phyloP scores from a whole-genome alignment of 768 basidiomycete genomes.

The Dioszegia hungarica region DNA sequence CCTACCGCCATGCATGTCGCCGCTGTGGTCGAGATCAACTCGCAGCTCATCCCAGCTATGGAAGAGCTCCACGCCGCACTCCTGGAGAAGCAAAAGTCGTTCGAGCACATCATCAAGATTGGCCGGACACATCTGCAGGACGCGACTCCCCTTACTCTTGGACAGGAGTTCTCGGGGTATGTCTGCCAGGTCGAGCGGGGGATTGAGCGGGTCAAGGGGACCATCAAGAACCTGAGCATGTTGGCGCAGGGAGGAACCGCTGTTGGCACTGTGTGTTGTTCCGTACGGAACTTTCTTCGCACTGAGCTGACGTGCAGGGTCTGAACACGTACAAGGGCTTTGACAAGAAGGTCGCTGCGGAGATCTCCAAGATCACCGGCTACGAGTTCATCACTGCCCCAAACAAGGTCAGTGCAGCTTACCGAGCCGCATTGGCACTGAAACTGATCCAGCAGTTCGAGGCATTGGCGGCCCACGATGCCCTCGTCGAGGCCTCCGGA shows the following conservation, averaged over 20 bases:
- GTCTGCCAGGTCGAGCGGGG: constrained; percentile 89
- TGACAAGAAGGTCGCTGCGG: constrained; percentile 85
- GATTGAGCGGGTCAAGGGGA: constrained; percentile 73
- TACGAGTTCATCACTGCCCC: constrained; percentile 91
- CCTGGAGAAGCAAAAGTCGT: constrained; percentile 71
- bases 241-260: constrained; percentile 98
- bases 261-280: constrained; percentile 77
- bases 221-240: constrained; percentile 76
- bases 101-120: constrained; percentile 93
- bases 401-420: constrained; percentile 67
- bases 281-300: neutral
- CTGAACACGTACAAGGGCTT: constrained; percentile 96
- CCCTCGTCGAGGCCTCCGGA: constrained; percentile 93
- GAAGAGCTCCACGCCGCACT: constrained; percentile 77
- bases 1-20: constrained; percentile 99
- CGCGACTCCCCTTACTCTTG: constrained; percentile 93
- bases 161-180: constrained; percentile 98
- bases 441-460: constrained; percentile 64
- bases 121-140: constrained; percentile 96
- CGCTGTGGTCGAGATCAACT: constrained; percentile 79
- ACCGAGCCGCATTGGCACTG: neutral
- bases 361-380: constrained; percentile 86
- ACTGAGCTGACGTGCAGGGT: constrained; percentile 56
- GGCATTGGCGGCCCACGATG: constrained; percentile 95
- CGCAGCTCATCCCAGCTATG: constrained; percentile 76